Evolutionary conservation across 2,329 filamentous ascomycete genomes (phyloP).

Genomic region (Furcasterigmium sp.): DNA sequence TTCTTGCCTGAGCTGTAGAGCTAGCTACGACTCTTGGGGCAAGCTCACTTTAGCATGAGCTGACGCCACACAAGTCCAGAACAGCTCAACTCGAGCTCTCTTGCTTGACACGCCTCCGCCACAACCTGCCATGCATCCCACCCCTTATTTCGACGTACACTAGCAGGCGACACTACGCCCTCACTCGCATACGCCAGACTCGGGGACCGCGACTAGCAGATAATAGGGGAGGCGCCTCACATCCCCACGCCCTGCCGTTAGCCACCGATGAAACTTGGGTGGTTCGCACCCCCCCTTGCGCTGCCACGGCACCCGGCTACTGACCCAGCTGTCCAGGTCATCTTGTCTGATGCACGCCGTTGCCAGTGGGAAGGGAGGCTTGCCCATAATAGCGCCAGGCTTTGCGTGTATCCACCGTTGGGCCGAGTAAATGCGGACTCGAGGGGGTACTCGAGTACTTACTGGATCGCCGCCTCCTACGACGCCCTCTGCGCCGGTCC

Average conservation of each 20-base stretch:
- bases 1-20: no score
- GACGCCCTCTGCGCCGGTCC: background rate
- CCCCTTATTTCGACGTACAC: background rate
- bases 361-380: conserved; percentile 31
- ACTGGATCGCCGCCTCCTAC: no score
- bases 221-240: background rate
- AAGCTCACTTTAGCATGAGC: no score
- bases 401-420: conserved; percentile 16
- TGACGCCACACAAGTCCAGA: background rate
- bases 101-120: background rate
- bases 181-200: background rate
- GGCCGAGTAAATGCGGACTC: no score
- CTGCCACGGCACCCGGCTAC: background rate
- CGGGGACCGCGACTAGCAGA: background rate
- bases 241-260: background rate
- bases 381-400: conserved; percentile 29
- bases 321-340: conserved; percentile 9
- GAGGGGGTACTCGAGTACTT: no score
- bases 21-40: no score
- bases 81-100: background rate
- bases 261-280: background rate
- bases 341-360: conserved; percentile 40
- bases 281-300: conserved; percentile 1
- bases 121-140: background rate
- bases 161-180: background rate